A percentile compares a stretch with the other conserved stretches of the same genome.
These are phyloP conservation scores for Ganoderma lingzhi DNA, from an alignment of 1,284 basidiomycete genomes.

Conservation along the genomic window DNA sequence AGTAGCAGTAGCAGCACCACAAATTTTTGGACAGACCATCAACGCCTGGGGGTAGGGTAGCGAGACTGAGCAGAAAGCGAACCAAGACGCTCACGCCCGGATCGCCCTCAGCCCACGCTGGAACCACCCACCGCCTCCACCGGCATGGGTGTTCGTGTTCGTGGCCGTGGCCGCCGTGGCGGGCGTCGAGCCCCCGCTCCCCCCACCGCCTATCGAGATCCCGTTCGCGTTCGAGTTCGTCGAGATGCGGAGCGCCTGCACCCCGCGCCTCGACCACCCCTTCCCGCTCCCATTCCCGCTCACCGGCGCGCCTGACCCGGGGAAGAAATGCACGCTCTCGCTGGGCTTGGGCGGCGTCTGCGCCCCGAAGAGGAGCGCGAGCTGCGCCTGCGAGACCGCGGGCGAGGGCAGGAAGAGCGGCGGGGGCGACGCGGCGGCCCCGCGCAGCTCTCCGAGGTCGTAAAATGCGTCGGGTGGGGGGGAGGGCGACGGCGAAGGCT, in stretches of 20 bases:
- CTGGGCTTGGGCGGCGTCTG: constrained; percentile 8
- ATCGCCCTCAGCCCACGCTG: constrained; percentile 11
- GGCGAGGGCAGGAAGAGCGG: constrained; percentile 24
- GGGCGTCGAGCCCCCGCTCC: constrained; percentile 4
- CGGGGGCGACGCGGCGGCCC: constrained; percentile 20
- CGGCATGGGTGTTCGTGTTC: background rate
- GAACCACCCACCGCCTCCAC: constrained; percentile 2
- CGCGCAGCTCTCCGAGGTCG: background rate
- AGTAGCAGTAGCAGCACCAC: background rate
- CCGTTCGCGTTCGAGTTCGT: background rate
- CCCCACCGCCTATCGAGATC: background rate
- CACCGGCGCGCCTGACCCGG: background rate
- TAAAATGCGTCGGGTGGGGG: background rate
- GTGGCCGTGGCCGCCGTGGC: background rate
- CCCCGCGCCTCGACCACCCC: constrained; percentile 9
- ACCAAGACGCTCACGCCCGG: background rate
- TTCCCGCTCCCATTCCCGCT: background rate
- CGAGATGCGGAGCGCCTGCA: constrained; percentile 15
- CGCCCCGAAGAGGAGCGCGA: constrained; percentile 27
- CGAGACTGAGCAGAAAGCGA: no score
- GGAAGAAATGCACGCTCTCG: constrained; percentile 30
- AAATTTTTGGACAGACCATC: background rate
- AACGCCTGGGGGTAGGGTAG: no score
- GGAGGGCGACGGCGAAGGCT: background rate
- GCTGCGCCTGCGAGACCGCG: constrained; percentile 29